Percentiles rank a stretch among this genome's conserved stretches.
Conservation (phyloP, 1,139 yeast species). For the Nakaseomyces nivariensis region DNA sequence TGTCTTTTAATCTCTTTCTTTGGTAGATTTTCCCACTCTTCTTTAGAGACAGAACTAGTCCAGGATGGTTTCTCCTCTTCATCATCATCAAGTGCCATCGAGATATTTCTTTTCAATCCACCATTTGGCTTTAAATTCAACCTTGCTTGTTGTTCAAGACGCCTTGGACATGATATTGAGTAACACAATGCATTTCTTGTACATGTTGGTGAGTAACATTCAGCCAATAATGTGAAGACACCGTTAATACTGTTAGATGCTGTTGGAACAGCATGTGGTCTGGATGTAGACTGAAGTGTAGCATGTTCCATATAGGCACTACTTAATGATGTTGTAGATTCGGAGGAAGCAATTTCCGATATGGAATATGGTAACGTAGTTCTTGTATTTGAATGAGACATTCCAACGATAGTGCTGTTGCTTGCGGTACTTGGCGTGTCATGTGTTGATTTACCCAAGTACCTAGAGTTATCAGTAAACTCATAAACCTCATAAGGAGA, state of each 20-base stretch:
- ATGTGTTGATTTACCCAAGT: conserved; percentile 21
- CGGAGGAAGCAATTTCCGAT: conserved; percentile 9
- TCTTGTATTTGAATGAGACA: conserved; percentile 6
- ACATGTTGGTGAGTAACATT: conserved; percentile 95
- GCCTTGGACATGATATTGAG: conserved; percentile 94
- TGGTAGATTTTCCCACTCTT: conserved; percentile 66
- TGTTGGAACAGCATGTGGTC: conserved; percentile 4
- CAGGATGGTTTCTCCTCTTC: conserved; percentile 84
- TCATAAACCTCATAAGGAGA: conserved; percentile 82
- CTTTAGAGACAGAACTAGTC: conserved; percentile 87
- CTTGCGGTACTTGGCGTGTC: conserved; percentile 22
- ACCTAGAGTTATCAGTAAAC: conserved; percentile 46
- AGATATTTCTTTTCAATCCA: conserved; percentile 74
- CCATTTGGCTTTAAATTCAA: conserved; percentile 83
- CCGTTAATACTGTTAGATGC: conserved; percentile 41
- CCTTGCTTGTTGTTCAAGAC: conserved; percentile 92
- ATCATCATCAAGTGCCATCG: conserved; percentile 62
- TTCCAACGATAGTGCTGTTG: conserved; percentile 5
- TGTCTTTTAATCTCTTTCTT: conserved; percentile 87
- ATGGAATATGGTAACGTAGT: conserved; percentile 6
- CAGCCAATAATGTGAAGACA: conserved; percentile 83
- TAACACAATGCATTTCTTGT: conserved; percentile 81
- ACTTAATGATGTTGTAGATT: conserved; percentile 20
- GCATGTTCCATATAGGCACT: conserved; percentile 10
- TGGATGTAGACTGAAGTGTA: conserved; percentile 4